Evolutionary conservation across 2,329 filamentous ascomycete genomes (phyloP).

Genomic region (Cryphonectria radicalis): DNA sequence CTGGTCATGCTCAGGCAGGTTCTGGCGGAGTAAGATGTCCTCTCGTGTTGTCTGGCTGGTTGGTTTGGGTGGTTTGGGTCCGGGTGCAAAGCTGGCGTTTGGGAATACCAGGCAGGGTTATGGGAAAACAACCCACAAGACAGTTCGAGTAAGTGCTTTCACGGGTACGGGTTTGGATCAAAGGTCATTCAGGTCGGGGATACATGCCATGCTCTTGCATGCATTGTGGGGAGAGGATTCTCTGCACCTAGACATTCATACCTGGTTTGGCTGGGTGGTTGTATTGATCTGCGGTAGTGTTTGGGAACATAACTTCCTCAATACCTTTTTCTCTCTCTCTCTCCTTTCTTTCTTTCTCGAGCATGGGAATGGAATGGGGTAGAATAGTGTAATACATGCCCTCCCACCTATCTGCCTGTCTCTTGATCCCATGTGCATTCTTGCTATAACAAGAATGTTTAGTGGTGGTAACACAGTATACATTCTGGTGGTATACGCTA

Average conservation of each 20-base stretch:
- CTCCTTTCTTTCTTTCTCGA: neutral
- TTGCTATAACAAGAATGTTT: neutral
- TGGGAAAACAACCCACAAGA: neutral
- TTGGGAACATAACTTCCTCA: neutral
- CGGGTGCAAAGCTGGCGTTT: conserved; percentile 5
- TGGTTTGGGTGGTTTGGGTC: too few relatives aligned
- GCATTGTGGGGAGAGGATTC: neutral
- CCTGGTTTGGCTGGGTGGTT: neutral
- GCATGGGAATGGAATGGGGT: neutral
- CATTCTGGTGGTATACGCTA: neutral
- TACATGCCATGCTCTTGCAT: neutral
- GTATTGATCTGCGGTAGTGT: neutral
- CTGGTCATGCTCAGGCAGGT: conserved; percentile 80
- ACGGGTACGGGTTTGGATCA: neutral
- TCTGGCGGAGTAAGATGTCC: conserved; percentile 68
- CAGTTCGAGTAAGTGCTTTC: neutral
- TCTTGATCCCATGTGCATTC: neutral
- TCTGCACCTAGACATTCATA: conserved; percentile 1
- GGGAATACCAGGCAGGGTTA: neutral
- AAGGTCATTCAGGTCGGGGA: neutral
- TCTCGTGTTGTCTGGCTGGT: neutral
- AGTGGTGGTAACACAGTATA: neutral
- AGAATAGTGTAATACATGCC: neutral
- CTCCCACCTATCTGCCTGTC: neutral
- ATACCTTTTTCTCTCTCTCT: neutral